Base-by-base conservation (phyloP, 331 rosid species). In the Erythrophleum ivorense region DNA sequence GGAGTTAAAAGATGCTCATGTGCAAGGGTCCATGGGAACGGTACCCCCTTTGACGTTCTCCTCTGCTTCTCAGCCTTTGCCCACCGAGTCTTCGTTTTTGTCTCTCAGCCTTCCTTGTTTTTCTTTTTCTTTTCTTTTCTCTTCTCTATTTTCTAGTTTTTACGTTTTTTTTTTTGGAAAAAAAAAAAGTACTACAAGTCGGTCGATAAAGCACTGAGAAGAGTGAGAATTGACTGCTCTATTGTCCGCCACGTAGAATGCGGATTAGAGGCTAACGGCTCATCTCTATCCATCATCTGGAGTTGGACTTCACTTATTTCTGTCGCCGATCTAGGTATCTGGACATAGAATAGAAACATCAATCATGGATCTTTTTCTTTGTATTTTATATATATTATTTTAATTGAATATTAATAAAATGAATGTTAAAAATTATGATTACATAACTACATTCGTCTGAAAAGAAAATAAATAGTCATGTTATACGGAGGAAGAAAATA, bases 231-330 rank as follows among this genome's bases (percentile, higher is more conserved):
- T 65, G 80, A 45, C 16, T 7, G 48, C 46, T 65, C 3, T 65
- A 36, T 16, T n/a, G n/a, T n/a, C n/a, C n/a, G 80, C 87, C 87
- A 85, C 88, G 87, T 76, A 83, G 83, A 76, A 57, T 54, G 83
- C 83, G 82, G 85, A 9, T 29, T 0, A 49, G 2, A 2, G 14
- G 60, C 14, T 48, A 16, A 1, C 1, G 14, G 59, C 75, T 71
- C 48, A 48, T 29, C 45, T 1, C 45, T 14, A 59, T 59, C 38
- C 21, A 13, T 48, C 58, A 6, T 29, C 45, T 19, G 9, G 36
- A 45, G 13, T 9, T 69, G 11, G 34, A 69, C 57, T 46, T 21
- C 10, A n/a, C 70, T 33, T 29, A 13, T 24, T 4, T 58, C 18
- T 12, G 4, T 62, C 3, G 40, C 19, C 19, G 2, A 0, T 33